phyloP scores from a whole-genome alignment of 805 yeast genomes.

The Lipomyces chichibuensis region DNA sequence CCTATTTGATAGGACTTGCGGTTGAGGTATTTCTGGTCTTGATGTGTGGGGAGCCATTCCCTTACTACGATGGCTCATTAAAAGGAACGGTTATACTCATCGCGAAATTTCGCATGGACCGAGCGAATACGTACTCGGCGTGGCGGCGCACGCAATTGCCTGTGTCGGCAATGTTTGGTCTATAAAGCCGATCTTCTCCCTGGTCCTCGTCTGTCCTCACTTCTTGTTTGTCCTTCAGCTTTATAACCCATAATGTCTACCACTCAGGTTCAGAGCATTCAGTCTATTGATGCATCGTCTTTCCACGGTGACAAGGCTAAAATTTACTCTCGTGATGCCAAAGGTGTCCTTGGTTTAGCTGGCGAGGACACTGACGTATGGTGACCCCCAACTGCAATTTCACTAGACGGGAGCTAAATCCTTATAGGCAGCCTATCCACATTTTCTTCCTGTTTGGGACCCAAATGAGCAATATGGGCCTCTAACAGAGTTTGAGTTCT shows the following conservation, averaged over 20 bases:
- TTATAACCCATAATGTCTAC: neutral
- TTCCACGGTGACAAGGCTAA: constrained; percentile 32
- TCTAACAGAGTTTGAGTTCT: constrained; percentile 56
- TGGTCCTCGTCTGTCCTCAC: neutral
- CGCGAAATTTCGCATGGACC: neutral
- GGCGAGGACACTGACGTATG: constrained; percentile 23
- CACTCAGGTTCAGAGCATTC: constrained; percentile 20
- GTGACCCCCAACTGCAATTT: neutral
- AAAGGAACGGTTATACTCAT: neutral
- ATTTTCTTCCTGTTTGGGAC: constrained; percentile 68
- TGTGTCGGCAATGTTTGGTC: neutral
- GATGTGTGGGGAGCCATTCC: too few species aligned
- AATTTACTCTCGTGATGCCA: constrained; percentile 15
- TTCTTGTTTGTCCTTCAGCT: neutral
- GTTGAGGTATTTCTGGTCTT: too few species aligned
- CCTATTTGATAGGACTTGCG: neutral
- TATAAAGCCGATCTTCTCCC: neutral
- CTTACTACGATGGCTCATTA: too few species aligned
- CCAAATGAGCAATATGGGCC: constrained; percentile 57
- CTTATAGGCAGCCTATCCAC: constrained; percentile 18
- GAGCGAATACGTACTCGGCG: neutral
- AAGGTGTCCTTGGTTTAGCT: constrained; percentile 22
- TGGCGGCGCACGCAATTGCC: neutral
- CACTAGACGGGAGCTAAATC: neutral
- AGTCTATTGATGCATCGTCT: constrained; percentile 34